Base-by-base conservation (phyloP, 495 filamentous ascomycete genomes). In the Astrocystis sublimbata region DNA sequence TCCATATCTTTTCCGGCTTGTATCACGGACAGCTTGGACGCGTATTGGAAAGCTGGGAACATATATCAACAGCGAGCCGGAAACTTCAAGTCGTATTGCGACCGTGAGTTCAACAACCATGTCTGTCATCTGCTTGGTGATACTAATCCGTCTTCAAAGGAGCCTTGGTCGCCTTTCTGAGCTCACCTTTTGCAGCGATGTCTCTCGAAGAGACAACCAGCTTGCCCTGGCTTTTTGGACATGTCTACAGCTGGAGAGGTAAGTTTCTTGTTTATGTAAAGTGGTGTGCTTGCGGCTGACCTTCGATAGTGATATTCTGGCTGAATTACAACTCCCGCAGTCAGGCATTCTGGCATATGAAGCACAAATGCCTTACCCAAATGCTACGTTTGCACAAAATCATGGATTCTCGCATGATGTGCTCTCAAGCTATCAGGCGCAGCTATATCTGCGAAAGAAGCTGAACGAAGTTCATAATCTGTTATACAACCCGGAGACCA, bases 241-340 rank as follows among this genome's bases (percentile, higher is more conserved):
- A 8, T 96, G 91, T 70, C 77, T 97, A 65, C 94, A 97, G 65
- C 81, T 98, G 21, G 94, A 98, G 76, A 97, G 90, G 90, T 93
- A 74, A 61, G 75, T 47, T n/a, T n/a, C 26, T 49, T 49, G 40
- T 31, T 45, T 19, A 12, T 45, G 19, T 3, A 9, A n/a, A 41
- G 19, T 12, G 46, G 36, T 43, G 8, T 53, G 12, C 24, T 2
- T 47, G 0, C 41, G 23, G 31, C 60, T 62, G 36, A 62, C 41
- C 0, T 56, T 33, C 6, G 26, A 4, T 61, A 92, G 94, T 77
- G 94, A 98, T 73, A 89, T 98, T 42, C 78, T 97, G 31, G 94
- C 94, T 9, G 94, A 98, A 74, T 76, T 97, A 30, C 89, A 90
- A 60, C 84, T 89, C 30, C 89, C 93, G 4, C 91, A 92, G 55